Conservation (phyloP, 805 yeast genomes). For the Peterozyma toletana region DNA sequence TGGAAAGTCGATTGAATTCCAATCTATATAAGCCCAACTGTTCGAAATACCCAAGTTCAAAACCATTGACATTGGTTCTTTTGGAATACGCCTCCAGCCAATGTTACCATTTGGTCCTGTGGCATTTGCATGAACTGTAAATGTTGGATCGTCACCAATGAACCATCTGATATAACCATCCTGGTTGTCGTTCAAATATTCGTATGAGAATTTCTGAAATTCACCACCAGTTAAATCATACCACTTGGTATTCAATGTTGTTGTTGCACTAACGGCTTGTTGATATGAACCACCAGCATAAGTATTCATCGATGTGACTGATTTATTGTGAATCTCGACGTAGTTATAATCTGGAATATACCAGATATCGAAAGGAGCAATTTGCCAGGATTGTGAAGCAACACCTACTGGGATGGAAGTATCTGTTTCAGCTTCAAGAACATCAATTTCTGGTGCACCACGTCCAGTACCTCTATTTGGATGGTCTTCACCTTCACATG, state of each 20-base stretch:
- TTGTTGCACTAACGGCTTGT: conserved; percentile 39
- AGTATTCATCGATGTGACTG: conserved; percentile 35
- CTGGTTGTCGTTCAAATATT: conserved; percentile 29
- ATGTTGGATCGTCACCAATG: conserved; percentile 39
- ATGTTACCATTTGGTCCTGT: conserved; percentile 43
- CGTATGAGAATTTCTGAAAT: conserved; percentile 37
- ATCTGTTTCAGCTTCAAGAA: conserved; percentile 36
- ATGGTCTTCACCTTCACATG: conserved; percentile 37
- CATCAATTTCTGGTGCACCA: conserved; percentile 46
- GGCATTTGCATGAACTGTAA: conserved; percentile 33
- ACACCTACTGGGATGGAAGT: conserved; percentile 26
- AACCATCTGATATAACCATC: conserved; percentile 37
- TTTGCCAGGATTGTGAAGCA: conserved; percentile 42
- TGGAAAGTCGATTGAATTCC: conserved; percentile 38
- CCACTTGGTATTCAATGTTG: conserved; percentile 39
- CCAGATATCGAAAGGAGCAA: conserved; percentile 49
- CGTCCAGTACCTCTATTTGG: conserved; percentile 42
- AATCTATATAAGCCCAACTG: conserved; percentile 44
- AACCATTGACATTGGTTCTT: conserved; percentile 44
- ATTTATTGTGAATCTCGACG: conserved; percentile 30
- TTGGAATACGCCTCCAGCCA: conserved; percentile 38
- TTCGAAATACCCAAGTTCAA: conserved; percentile 43
- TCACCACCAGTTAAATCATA: conserved; percentile 25
- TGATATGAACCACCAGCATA: conserved; percentile 46
- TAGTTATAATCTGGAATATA: conserved; percentile 42